These are phyloP conservation scores for Salix udensis DNA, from an alignment of 345 rosid species.

Conservation along the genomic window DNA sequence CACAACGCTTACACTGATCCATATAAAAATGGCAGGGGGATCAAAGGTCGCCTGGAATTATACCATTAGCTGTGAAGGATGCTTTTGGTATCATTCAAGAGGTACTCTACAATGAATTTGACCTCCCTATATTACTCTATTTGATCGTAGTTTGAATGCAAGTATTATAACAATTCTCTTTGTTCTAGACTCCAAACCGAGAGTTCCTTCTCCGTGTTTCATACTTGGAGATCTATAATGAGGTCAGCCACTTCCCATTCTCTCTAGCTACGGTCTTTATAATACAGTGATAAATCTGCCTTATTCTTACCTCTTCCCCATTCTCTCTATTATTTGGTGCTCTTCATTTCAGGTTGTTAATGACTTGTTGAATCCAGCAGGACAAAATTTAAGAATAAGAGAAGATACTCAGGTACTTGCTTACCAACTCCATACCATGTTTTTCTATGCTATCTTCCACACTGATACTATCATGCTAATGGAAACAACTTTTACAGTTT, in stretches of 20 bases:
- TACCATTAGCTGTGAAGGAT: constrained; percentile 94
- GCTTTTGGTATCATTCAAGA: constrained; percentile 97
- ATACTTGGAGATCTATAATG: constrained; percentile 94
- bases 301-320: constrained; percentile 3
- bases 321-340: constrained; percentile 20
- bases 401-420: constrained; percentile 88
- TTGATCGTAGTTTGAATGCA: constrained; percentile 10
- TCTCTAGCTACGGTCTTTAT: not conserved
- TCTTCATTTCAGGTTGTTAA: constrained; percentile 71
- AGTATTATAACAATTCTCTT: constrained; percentile 16
- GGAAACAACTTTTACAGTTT: not conserved
- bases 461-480: not conserved
- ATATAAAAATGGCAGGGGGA: constrained; percentile 71
- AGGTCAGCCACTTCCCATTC: constrained; percentile 51
- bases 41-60: constrained; percentile 99
- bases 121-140: not conserved
- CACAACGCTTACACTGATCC: constrained; percentile 5
- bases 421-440: constrained; percentile 10
- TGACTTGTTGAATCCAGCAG: constrained; percentile 94
- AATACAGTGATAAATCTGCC: constrained; percentile 6
- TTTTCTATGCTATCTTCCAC: not conserved
- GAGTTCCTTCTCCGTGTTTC: constrained; percentile 97
- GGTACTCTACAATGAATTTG: constrained; percentile 43
- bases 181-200: constrained; percentile 75
- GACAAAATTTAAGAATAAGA: constrained; percentile 93